Percentiles rank a stretch among this genome's conserved stretches.
Conservation (phyloP, 2,329 filamentous ascomycete species). For the Didymella glomerata region DNA sequence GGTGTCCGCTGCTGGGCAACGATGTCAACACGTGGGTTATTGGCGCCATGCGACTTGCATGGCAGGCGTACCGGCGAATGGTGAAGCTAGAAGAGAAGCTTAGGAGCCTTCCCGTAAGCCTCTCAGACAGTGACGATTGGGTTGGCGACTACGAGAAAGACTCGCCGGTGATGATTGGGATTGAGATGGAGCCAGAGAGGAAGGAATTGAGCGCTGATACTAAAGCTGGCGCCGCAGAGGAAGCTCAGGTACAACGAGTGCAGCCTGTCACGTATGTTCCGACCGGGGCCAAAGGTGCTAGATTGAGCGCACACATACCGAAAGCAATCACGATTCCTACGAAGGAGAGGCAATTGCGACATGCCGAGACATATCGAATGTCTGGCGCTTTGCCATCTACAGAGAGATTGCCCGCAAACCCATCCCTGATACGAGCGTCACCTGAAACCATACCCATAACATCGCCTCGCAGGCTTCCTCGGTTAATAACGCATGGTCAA, state of each 20-base stretch:
- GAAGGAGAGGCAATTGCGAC: slow-evolving; percentile 4
- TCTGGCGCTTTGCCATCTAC: slow-evolving; percentile 11
- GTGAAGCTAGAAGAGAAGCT: slow-evolving; percentile 30
- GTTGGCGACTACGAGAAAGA: slow-evolving; percentile 11
- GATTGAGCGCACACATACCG: slow-evolving; percentile 10
- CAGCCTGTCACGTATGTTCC: slow-evolving; percentile 21
- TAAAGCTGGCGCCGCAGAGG: slow-evolving; percentile 6
- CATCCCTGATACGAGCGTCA: slow-evolving; percentile 7
- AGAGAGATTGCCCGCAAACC: slow-evolving; percentile 1
- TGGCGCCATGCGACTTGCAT: slow-evolving; percentile 29
- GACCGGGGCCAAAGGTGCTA: slow-evolving; percentile 8
- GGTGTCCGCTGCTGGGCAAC: slow-evolving; percentile 17
- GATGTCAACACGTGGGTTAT: slow-evolving; percentile 22
- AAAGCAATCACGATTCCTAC: slow-evolving; percentile 1
- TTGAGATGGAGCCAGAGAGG: slow-evolving; percentile 20
- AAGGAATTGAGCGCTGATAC: not conserved
- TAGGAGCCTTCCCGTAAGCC: slow-evolving; percentile 11
- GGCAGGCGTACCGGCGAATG: slow-evolving; percentile 33
- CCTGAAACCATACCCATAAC: not conserved
- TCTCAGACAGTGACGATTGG: slow-evolving; percentile 13
- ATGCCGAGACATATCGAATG: slow-evolving; percentile 8
- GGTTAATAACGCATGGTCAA: slow-evolving; percentile 1
- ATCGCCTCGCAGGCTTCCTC: not conserved
- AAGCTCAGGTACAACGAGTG: not conserved
- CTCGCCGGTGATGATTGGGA: slow-evolving; percentile 17